Evolutionary conservation across 495 filamentous ascomycete species (phyloP), one percentile per base, ranked within the genome.

Genomic region (Penicillium cataractarum): DNA sequence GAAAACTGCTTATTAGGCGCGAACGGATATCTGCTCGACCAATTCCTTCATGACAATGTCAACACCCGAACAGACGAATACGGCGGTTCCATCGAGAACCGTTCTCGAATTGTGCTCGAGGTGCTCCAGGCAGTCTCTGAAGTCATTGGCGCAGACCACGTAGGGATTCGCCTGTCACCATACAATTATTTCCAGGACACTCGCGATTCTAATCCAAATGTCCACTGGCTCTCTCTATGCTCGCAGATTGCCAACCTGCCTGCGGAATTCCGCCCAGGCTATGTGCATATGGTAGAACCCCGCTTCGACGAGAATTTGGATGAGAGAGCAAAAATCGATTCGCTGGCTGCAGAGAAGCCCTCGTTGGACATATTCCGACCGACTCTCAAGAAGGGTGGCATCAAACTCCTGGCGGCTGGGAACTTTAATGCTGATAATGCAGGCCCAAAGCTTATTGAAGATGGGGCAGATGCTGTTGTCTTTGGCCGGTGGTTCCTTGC

Each of bases 401-500:
- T 76, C 15, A 58, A 53, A 27, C 70, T 78, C 35, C 62, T 76
- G 5, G 71, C 72, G 2, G 72, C 72, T 13, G 74, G 75, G 10
- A 70, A 69, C 37, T 78, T 74, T 64, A 72, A 72, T 12, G 32
- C 58, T 0, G 63, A 67, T 19, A 76, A 76, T 62, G 63, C 70
- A 0, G 69, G 63, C 2, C 51, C 56, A 0, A 75, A 75, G 52
- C 6, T 76, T 19, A 33, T 53, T 0, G 37, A 21, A 9, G 73
- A 68, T 56, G 64, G 62, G 12, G 72, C 71, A 27, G 81, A 82
- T 54, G 72, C 64, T 2, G 27, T 78, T 44, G 81, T 80, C 0
- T 91, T 87, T 71, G 89, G 89, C 22, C 70, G 86, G 19, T 80
- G 78, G 54, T 93, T 87, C 64, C 87, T 92, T 64, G 75, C 84